phyloP scores from a whole-genome alignment of 768 basidiomycete genomes.

The Collybia sp. region DNA sequence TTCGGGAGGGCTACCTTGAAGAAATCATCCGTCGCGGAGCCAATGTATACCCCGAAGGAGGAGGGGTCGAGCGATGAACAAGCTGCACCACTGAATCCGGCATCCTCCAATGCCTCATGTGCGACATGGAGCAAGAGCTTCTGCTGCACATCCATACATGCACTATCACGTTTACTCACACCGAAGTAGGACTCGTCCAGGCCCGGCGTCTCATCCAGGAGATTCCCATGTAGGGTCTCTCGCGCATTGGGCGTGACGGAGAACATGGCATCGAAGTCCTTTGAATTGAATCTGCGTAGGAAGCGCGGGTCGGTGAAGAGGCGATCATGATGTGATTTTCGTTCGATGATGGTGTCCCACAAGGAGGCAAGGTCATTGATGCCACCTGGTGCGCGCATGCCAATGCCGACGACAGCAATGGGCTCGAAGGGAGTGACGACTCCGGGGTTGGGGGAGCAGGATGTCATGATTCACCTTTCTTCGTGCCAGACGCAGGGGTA shows the following conservation, averaged over 20 bases:
- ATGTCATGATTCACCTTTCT: no score
- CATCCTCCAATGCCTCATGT: slow-evolving; percentile 6
- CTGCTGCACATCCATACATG: slow-evolving; percentile 3
- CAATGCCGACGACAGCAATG: slow-evolving; percentile 4
- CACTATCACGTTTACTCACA: slow-evolving; percentile 2
- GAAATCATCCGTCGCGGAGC: slow-evolving; percentile 3
- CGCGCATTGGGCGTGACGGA: slow-evolving; percentile 1
- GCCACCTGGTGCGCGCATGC: slow-evolving; percentile 4
- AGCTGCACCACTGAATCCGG: slow-evolving; percentile 2
- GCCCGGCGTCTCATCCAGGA: slow-evolving; percentile 5
- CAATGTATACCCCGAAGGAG: slow-evolving; percentile 4
- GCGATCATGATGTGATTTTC: slow-evolving; percentile 3
- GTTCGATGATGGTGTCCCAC: slow-evolving; percentile 4
- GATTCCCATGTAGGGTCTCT: slow-evolving; percentile 1
- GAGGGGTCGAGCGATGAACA: slow-evolving; percentile 3
- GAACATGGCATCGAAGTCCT: slow-evolving; percentile 4
- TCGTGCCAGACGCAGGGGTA: no score
- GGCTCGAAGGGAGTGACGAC: slow-evolving; percentile 1
- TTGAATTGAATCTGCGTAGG: slow-evolving; percentile 2
- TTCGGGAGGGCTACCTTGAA: neutral
- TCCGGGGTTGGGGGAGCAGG: no score
- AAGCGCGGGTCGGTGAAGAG: slow-evolving; percentile 4
- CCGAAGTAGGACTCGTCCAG: slow-evolving; percentile 2
- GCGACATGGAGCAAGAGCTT: slow-evolving; percentile 4
- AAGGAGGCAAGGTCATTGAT: slow-evolving; percentile 2